Conservation (phyloP, 495 filamentous ascomycete genomes). For the Cercophora scortea region DNA sequence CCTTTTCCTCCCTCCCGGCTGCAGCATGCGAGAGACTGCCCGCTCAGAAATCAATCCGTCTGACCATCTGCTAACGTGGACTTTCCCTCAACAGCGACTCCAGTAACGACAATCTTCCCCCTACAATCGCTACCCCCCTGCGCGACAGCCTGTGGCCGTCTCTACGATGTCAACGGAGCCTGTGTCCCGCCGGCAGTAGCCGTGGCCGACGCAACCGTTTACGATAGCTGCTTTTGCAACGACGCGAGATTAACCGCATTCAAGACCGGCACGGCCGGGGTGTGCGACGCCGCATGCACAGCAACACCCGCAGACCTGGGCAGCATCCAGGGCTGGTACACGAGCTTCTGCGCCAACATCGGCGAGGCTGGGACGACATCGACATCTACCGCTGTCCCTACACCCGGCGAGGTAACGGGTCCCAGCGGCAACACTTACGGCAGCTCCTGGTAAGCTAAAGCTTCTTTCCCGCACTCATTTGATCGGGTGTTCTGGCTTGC, state of each 20-base stretch:
- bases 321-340: constrained; percentile 43
- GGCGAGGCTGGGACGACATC: constrained; percentile 9
- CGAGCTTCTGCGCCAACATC: constrained; percentile 30
- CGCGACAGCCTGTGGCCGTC: constrained; percentile 34
- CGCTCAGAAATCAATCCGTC: no score
- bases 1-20: no score
- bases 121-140: constrained; percentile 39
- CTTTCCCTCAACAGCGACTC: background rate
- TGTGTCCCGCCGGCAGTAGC: constrained; percentile 38
- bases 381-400: constrained; percentile 2
- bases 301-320: constrained; percentile 20
- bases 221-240: constrained; percentile 41
- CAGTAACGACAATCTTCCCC: constrained; percentile 36
- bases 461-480: background rate
- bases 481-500: background rate
- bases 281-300: constrained; percentile 31
- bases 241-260: constrained; percentile 34
- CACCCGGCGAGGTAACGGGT: no score
- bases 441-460: constrained; percentile 13
- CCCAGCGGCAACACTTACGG: no score
- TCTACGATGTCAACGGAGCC: constrained; percentile 48
- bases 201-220: constrained; percentile 14
- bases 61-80: background rate
- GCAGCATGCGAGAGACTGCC: no score
- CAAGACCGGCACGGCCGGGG: constrained; percentile 28